Percentiles rank a stretch among this genome's conserved stretches.
phyloP scores from a whole-genome alignment of 768 basidiomycete species.

The Termitomyces sp. region DNA sequence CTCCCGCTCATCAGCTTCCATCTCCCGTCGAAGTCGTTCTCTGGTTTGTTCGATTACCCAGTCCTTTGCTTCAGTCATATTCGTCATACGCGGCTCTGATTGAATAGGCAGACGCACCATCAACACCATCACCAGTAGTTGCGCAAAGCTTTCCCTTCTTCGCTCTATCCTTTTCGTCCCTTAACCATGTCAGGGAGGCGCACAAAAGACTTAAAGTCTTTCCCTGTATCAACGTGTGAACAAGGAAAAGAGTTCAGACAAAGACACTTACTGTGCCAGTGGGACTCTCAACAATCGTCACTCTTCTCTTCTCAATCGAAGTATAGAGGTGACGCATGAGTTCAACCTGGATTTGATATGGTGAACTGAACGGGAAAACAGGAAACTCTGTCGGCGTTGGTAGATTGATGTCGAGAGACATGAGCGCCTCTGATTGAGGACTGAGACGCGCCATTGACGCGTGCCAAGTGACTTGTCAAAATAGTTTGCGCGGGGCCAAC shows the following conservation, averaged over 20 bases:
- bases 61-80: constrained; percentile 41
- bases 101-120: constrained; percentile 18
- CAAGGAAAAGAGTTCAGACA: background rate
- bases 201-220: constrained; percentile 83
- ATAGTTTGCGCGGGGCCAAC: too few species aligned
- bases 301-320: constrained; percentile 65
- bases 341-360: constrained; percentile 79
- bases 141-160: constrained; percentile 55
- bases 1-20: constrained; percentile 63
- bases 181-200: constrained; percentile 69
- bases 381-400: constrained; percentile 64
- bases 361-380: constrained; percentile 78
- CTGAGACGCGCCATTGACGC: too few species aligned
- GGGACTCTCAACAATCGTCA: constrained; percentile 84
- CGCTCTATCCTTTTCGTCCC: constrained; percentile 64
- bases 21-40: constrained; percentile 53
- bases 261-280: constrained; percentile 69
- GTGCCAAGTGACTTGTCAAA: too few species aligned
- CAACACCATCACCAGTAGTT: constrained; percentile 25
- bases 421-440: background rate
- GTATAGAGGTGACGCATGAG: constrained; percentile 87
- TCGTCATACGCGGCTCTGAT: background rate
- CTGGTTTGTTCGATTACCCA: constrained; percentile 77
- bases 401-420: constrained; percentile 31
- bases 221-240: constrained; percentile 41